These are phyloP conservation scores for Podospora tetraspora DNA, from an alignment of 495 filamentous ascomycete genomes.

Conservation along the genomic window DNA sequence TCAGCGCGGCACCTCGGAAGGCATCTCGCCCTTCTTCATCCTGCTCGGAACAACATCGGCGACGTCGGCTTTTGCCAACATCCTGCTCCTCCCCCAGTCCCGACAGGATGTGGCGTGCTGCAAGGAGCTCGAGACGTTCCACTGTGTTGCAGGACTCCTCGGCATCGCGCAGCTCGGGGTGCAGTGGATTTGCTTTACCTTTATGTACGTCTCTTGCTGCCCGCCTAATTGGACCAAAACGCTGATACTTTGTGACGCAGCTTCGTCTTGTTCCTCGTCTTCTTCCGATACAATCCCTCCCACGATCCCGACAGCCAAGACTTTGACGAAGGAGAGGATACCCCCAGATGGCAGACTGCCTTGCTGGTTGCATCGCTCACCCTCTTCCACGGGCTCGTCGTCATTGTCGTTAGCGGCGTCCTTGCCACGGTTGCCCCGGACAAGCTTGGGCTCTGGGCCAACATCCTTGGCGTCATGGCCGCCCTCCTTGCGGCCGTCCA, in stretches of 20 bases:
- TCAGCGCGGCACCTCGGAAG: constrained; percentile 78
- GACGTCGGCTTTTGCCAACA: constrained; percentile 84
- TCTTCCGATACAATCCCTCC: constrained; percentile 63
- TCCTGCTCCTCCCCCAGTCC: constrained; percentile 74
- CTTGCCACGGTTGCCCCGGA: constrained; percentile 53
- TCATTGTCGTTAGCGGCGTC: constrained; percentile 60
- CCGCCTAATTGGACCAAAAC: neutral
- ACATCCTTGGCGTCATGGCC: constrained; percentile 71
- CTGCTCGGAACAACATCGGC: constrained; percentile 84
- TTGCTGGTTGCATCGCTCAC: constrained; percentile 63
- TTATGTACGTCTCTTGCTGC: constrained; percentile 61
- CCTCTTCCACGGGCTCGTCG: constrained; percentile 62
- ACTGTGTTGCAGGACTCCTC: constrained; percentile 77
- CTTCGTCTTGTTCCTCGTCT: constrained; percentile 78
- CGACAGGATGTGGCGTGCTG: constrained; percentile 79
- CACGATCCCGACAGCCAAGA: constrained; percentile 39
- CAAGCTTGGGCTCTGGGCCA: constrained; percentile 68
- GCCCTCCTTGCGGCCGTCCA: constrained; percentile 79
- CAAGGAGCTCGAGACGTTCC: constrained; percentile 67
- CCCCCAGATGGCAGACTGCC: constrained; percentile 69
- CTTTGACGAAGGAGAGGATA: constrained; percentile 33
- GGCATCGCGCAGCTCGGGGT: constrained; percentile 85
- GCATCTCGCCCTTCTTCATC: constrained; percentile 90
- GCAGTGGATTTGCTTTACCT: constrained; percentile 86
- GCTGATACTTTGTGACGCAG: constrained; percentile 38